Base-by-base conservation (phyloP, 2,329 filamentous ascomycete genomes). In the Colletotrichum acutatum region DNA sequence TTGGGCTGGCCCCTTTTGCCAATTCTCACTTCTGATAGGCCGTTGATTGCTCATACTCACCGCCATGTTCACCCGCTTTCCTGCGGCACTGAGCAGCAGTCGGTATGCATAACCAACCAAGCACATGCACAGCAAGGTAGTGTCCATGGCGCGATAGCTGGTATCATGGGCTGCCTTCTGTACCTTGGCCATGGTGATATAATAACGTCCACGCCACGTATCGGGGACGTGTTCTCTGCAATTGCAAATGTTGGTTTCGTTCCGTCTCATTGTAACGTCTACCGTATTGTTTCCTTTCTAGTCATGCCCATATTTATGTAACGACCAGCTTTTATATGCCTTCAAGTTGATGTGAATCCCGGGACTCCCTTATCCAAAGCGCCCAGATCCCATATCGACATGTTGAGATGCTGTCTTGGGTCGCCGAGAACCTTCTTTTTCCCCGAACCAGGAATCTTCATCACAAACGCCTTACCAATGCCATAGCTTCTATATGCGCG, bases 331-430 rank as follows among this genome's bases (percentile, higher is more conserved):
- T 56, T 59, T 59, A 16, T 71, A 60, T 60, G 42, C 53, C 59
- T 72, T 69, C 66, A 69, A 72, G 66, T 69, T 72, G 69, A 72
- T 72, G 28, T 72, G 66, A 72, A 59, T 32, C 59, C 62, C 66
- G 32, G 26, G 64, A 69, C 66, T 72, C 66, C 53, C 57, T 64
- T 37, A 58, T 49, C 59, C 19, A 72, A 64, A 72, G 59, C 59
- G 53, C 58, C 26, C 19, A 28, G 59, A 37, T 37, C 32, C 53
- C 30, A 53, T 58, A 28, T 37, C 53, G 69, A 72, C 69, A 69
- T 69, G 69, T 72, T 69, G 65, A 72, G 68, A 59, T 72, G 66
- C 58, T 72, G 37, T 59, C 69, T 62, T 26, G 28, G 24, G 59
- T 19, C 30, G 60, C 53, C 54, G 42, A 64, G 37, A 56, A 34